phyloP scores from a whole-genome alignment of 345 rosid species.

The Passiflora organensis region DNA sequence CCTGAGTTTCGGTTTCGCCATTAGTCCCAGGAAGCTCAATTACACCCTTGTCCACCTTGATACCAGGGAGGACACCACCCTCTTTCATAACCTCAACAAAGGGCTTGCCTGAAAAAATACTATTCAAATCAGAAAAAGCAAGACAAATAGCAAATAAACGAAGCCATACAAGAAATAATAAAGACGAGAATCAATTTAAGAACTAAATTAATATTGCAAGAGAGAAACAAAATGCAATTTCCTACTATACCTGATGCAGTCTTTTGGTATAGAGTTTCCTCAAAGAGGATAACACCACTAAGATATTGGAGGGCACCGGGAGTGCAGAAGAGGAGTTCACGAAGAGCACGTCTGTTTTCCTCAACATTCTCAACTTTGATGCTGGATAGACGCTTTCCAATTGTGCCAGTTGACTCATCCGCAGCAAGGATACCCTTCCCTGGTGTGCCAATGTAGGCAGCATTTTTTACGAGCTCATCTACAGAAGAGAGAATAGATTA shows the following conservation, averaged over 20 bases:
- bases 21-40: constrained; percentile 79
- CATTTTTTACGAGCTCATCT: constrained; percentile 83
- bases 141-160: not conserved
- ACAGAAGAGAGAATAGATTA: constrained; percentile 1
- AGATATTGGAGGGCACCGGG: constrained; percentile 64
- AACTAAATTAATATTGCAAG: not conserved
- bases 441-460: constrained; percentile 92
- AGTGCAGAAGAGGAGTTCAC: constrained; percentile 85
- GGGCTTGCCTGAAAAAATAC: constrained; percentile 47
- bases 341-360: constrained; percentile 75
- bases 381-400: constrained; percentile 88
- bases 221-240: too few species aligned
- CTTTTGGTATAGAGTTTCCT: constrained; percentile 86
- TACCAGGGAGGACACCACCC: constrained; percentile 88
- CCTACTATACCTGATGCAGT: constrained; percentile 64
- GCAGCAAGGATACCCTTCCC: constrained; percentile 98
- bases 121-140: too few species aligned
- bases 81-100: constrained; percentile 77
- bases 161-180: not conserved
- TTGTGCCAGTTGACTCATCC: constrained; percentile 96
- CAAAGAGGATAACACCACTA: constrained; percentile 79
- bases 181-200: not conserved
- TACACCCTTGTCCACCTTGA: constrained; percentile 88
- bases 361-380: constrained; percentile 84
- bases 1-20: constrained; percentile 89